Conservation (phyloP, 139 green algal genomes). For the Nannochloris sp. region DNA sequence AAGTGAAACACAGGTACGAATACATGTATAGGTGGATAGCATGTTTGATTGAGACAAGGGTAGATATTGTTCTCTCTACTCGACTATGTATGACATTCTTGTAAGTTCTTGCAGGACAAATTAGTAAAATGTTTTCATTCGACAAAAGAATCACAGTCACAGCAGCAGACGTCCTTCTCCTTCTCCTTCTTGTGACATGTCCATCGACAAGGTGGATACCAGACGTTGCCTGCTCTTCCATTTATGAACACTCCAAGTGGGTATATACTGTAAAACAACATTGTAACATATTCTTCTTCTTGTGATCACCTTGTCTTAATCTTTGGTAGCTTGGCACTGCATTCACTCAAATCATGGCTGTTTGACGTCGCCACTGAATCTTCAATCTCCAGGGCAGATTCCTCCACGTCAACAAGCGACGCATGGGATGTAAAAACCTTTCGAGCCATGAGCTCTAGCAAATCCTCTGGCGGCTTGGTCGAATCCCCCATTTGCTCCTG, state of each 20-base stretch:
- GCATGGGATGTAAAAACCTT: conserved; percentile 11
- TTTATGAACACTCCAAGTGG: neutral
- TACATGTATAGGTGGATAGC: no score
- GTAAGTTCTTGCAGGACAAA: no score
- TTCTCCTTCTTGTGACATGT: neutral
- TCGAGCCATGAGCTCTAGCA: conserved; percentile 24
- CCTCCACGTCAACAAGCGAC: neutral
- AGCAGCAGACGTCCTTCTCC: neutral
- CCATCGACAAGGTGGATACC: no score
- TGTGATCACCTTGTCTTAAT: neutral
- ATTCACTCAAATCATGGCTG: conserved; percentile 4
- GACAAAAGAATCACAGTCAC: neutral
- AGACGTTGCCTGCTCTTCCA: no score
- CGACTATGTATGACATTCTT: no score
- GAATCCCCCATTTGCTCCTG: conserved; percentile 16
- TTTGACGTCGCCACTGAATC: neutral
- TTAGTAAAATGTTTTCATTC: no score
- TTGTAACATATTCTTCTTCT: no score
- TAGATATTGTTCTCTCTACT: conserved; percentile 2
- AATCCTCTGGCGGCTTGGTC: conserved; percentile 8
- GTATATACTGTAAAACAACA: neutral
- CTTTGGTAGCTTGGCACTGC: conserved; percentile 5
- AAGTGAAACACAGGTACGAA: no score
- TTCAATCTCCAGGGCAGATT: neutral
- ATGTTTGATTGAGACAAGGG: no score